phyloP scores from a whole-genome alignment of 805 yeast species.

The Wickerhamiella vanderwaltii region DNA sequence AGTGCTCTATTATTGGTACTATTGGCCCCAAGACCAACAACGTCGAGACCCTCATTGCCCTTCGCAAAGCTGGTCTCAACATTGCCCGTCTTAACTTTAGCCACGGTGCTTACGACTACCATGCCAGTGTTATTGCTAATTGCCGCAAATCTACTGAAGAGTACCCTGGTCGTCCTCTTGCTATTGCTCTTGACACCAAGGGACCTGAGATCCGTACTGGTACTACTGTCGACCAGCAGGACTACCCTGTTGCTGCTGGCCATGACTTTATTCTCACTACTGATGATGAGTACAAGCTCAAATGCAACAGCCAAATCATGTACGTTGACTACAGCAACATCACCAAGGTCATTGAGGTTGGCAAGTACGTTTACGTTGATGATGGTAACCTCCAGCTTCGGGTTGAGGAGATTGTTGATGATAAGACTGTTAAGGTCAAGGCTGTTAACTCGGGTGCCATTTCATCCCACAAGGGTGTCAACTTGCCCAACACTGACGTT shows the following conservation, averaged over 20 bases:
- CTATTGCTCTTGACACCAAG: constrained; percentile 97
- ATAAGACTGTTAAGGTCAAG: constrained; percentile 67
- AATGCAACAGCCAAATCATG: constrained; percentile 71
- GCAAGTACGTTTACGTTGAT: constrained; percentile 87
- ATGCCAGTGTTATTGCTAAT: constrained; percentile 91
- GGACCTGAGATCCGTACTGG: constrained; percentile 99
- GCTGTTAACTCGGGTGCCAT: constrained; percentile 92
- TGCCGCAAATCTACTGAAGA: constrained; percentile 86
- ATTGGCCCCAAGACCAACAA: constrained; percentile 97
- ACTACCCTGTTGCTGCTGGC: constrained; percentile 70
- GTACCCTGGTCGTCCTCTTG: constrained; percentile 92
- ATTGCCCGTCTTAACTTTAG: constrained; percentile 98
- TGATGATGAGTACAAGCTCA: constrained; percentile 60
- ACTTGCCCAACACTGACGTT: constrained; percentile 97
- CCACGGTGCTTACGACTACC: constrained; percentile 97
- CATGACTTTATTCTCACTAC: constrained; percentile 92
- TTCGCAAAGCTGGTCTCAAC: constrained; percentile 95
- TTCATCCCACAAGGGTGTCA: constrained; percentile 97
- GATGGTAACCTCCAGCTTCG: constrained; percentile 96
- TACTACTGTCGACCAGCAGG: constrained; percentile 67
- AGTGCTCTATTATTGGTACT: constrained; percentile 95
- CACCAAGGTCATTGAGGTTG: constrained; percentile 79
- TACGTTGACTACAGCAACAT: constrained; percentile 91
- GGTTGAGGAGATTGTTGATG: constrained; percentile 75
- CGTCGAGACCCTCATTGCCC: constrained; percentile 68